These are phyloP conservation scores for Phytomonas francai DNA, from an alignment of 208 protist species.

Conservation along the genomic window DNA sequence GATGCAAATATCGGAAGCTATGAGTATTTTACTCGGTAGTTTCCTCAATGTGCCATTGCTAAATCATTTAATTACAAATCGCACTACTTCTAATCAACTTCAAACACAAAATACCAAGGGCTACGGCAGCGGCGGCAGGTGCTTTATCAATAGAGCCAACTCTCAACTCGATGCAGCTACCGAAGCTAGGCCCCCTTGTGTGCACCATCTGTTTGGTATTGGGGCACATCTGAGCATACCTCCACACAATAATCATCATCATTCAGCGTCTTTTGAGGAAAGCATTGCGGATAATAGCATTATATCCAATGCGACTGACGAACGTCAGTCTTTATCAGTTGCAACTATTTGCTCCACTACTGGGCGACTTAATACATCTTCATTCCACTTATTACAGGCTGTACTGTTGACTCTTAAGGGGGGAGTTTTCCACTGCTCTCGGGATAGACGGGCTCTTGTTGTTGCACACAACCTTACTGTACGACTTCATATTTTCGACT, in stretches of 20 bases:
- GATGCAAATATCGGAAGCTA: conserved; percentile 20
- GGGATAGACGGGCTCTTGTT: conserved; percentile 32
- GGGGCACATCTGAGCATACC: neutral
- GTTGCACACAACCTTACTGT: conserved; percentile 29
- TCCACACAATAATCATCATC: neutral
- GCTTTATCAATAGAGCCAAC: neutral
- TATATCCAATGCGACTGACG: neutral
- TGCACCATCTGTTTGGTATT: neutral
- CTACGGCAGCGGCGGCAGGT: neutral
- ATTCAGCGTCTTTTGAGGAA: neutral
- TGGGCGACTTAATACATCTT: neutral
- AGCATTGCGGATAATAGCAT: neutral
- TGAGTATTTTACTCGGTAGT: conserved; percentile 20
- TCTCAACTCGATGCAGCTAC: neutral
- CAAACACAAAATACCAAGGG: neutral
- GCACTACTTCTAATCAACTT: neutral
- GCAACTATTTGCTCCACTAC: neutral
- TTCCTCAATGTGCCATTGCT: conserved; percentile 12
- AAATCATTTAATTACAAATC: neutral
- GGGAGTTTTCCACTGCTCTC: conserved; percentile 29
- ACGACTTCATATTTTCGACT: conserved; percentile 17
- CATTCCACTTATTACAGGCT: conserved; percentile 3
- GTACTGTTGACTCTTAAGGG: conserved; percentile 54
- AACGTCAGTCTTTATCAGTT: neutral
- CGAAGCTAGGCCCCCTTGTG: neutral